Base-by-base conservation (phyloP, 2,329 filamentous ascomycete species). In the Calonectria hongkongensis region DNA sequence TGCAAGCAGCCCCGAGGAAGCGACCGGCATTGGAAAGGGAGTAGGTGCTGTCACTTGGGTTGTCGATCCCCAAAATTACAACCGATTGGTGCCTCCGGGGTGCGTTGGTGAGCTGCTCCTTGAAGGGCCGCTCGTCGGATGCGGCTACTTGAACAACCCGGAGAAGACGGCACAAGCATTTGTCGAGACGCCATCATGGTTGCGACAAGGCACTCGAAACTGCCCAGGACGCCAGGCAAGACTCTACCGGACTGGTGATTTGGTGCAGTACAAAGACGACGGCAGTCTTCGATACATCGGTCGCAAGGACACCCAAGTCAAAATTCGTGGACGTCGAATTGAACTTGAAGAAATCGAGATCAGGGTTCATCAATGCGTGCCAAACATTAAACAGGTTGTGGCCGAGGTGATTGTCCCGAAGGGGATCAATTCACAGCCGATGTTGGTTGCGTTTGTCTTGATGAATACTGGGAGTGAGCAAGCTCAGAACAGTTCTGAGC, bases 191-290 rank as follows among this genome's bases (percentile, higher is more conserved):
- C 86, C 85, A 0, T 56, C 69, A 0, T 89, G 86, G 87, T 18
- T 75, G 2, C 45, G 51, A 2, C 39, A 62, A 16, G 69, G 71
- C 1, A 15, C 39, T 9, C 15, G 48, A 8, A 54, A 43, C 4
- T 25, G n/a, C 1, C 30, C 54, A 2, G 73, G 76, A 0, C 72
- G 74, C 9, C 50, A 47, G 1, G 71, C 65, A 16, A 50, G 80
- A 7, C 68, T 86, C 4, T 89, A 88, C 74, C 85, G 84, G 70
- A 88, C 87, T 0, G 88, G 88, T 2, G 88, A 89, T 73, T 78
- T 89, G 13, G 87, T 81, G 0, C 80, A 79, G 36, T 87, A 87
- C 47, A 80, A 84, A 27, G 77, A 79, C 0, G 83, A 87, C 62
- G 85, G 86, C 1, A 79, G 80, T 16, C 76, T 89, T 7, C 74